Evolutionary conservation across 2,329 filamentous ascomycete genomes (phyloP), one percentile per base, ranked within the genome.

Genomic region (Neofusicoccum ribis): DNA sequence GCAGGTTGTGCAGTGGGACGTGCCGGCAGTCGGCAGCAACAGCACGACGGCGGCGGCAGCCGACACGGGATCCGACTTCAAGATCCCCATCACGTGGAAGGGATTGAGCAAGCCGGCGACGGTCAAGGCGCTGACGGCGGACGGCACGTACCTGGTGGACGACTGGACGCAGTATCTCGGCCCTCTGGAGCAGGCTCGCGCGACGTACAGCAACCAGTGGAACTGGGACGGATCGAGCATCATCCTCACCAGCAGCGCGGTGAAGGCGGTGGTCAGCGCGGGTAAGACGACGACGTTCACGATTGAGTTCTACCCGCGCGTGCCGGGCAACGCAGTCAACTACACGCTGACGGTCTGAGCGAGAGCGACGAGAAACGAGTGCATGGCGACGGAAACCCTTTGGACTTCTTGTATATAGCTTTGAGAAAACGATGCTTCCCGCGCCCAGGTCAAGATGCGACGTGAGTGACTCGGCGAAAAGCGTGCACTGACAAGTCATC

Each of bases 151-250:
- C 61, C 70, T 88, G 6, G 78, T 84, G 3, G 86, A 88, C 67
- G 80, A 83, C 58, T 88, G 83, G 83, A 88, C 86, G 0, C 72
- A 79, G 69, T 85, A 79, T 36, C 73, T 87, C 1, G 82, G 83
- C 0, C 77, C 81, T 2, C 71, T 88, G 27, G 84, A 87, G 70
- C 78, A 85, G 67, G 77, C 69, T 0, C 63, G 76, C 8, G 72
- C 73, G 75, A 87, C 85, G 2, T 86, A 81, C 65, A 76, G 71
- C 8, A 77, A 72, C 20, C 83, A 86, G 64, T 88, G 82, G 80
- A 81, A 82, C 58, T 86, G 80, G 76, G 81, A 84, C 66, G 77
- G 70, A 0, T 69, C 72, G 15, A 72, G 80, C 63, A 75, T 87
- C 0, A 80, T 84, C 3, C 67, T 87, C n/a, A 81, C 76, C 3